These are phyloP conservation scores for Chenopodium berlandieri DNA, from an alignment of 148 eudicot species.

Conservation along the genomic window DNA sequence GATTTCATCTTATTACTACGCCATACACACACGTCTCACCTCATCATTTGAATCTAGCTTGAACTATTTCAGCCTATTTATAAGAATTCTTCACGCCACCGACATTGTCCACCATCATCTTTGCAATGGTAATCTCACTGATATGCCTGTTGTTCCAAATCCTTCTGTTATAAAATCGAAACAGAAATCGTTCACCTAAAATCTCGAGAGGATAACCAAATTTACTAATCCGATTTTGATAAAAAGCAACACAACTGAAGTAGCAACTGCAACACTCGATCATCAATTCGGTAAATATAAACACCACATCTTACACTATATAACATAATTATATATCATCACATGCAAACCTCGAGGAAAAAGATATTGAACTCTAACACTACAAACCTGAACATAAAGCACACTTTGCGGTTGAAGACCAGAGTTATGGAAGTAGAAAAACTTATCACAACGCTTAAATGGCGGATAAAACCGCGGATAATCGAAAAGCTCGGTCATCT, in stretches of 20 bases:
- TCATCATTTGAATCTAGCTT: not conserved
- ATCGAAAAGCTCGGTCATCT: constrained; percentile 66
- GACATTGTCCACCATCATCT: not conserved
- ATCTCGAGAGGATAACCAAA: not conserved
- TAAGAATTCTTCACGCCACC: not conserved
- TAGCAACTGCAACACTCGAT: not conserved
- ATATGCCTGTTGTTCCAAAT: not conserved
- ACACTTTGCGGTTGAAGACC: constrained; percentile 85
- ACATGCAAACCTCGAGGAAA: not conserved
- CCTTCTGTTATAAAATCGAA: not conserved
- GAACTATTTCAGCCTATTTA: not conserved
- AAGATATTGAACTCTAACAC: not conserved
- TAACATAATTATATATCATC: not conserved
- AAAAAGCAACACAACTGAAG: not conserved
- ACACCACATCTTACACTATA: not conserved
- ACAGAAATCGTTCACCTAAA: not conserved
- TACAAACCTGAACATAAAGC: constrained; percentile 78
- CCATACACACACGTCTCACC: not conserved
- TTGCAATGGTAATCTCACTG: no score
- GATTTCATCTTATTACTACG: not conserved
- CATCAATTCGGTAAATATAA: not conserved
- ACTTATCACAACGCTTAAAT: constrained; percentile 67
- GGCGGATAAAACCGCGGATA: constrained; percentile 75
- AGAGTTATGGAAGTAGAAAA: constrained; percentile 82
- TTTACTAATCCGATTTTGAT: not conserved